A percentile compares a stretch with the other conserved stretches of the same genome.
phyloP scores from a whole-genome alignment of 225 moss, liverwort and hornwort species.

The Antitrichia curtipendula region DNA sequence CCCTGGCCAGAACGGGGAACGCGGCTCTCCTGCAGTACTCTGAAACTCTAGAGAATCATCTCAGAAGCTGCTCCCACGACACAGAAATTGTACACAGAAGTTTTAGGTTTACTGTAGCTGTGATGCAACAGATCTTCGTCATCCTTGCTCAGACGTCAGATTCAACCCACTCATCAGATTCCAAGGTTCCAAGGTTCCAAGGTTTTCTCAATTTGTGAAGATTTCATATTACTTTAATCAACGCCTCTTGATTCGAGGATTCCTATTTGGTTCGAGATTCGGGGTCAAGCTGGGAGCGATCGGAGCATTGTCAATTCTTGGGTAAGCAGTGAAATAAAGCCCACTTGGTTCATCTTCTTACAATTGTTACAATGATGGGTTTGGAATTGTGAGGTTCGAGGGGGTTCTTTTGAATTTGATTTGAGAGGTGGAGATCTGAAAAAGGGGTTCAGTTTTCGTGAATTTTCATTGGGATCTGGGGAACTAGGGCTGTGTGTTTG shows the following conservation, averaged over 20 bases:
- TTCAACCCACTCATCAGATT: not conserved
- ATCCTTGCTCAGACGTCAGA: too few relatives aligned
- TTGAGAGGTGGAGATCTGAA: too few relatives aligned
- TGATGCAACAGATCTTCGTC: too few relatives aligned
- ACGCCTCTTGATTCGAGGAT: not conserved
- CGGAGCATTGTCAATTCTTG: not conserved
- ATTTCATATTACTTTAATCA: not conserved
- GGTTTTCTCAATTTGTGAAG: not conserved
- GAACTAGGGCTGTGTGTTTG: not conserved
- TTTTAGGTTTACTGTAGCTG: not conserved
- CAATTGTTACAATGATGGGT: not conserved
- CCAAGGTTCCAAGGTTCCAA: not conserved
- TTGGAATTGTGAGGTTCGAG: not conserved
- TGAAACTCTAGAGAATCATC: not conserved
- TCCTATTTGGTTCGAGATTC: not conserved
- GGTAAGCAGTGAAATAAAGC: not conserved
- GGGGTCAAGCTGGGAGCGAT: not conserved
- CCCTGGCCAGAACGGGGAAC: not conserved
- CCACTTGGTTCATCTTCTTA: not conserved
- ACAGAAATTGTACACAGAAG: not conserved
- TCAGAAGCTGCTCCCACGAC: not conserved
- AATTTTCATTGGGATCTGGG: not conserved
- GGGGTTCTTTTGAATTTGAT: not conserved
- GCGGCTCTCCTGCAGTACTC: not conserved
- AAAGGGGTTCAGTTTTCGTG: not conserved